Conservation (phyloP, 129 eudicot species). For the Chrysanthemum seticuspe region DNA sequence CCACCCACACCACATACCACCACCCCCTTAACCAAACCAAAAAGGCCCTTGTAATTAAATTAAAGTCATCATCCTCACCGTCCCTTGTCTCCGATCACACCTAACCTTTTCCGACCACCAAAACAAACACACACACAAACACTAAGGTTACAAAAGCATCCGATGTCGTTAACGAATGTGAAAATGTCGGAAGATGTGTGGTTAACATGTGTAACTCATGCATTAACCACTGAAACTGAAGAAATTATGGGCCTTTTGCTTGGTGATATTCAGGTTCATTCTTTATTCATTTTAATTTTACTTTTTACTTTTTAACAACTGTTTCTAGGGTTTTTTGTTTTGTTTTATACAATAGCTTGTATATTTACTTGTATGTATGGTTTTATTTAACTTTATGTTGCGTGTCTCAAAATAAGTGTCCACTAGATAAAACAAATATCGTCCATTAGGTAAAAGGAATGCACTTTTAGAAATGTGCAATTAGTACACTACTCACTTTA, state of each 20-base stretch:
- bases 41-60: slow-evolving; percentile 7
- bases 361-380: neutral
- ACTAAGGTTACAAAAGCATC: neutral
- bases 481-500: too few species aligned
- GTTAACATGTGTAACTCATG: slow-evolving; percentile 90
- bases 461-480: too few species aligned
- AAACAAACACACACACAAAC: neutral
- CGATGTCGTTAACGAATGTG: slow-evolving; percentile 85
- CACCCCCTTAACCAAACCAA: slow-evolving; percentile 3
- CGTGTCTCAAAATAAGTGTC: too few species aligned
- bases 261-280: slow-evolving; percentile 86
- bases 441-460: too few species aligned
- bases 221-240: slow-evolving; percentile 98
- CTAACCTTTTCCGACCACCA: slow-evolving; percentile 23
- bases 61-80: slow-evolving; percentile 33
- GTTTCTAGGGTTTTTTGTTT: neutral
- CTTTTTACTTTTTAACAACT: neutral
- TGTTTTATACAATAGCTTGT: slow-evolving; percentile 26
- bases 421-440: too few species aligned
- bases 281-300: neutral
- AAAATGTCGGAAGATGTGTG: slow-evolving; percentile 98
- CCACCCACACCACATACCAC: slow-evolving; percentile 24
- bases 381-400: neutral
- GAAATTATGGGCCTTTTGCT: slow-evolving; percentile 99
- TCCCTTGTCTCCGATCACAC: slow-evolving; percentile 20